Evolutionary conservation across 2,329 filamentous ascomycete genomes (phyloP).

Genomic region (Fusarium anthophilum): DNA sequence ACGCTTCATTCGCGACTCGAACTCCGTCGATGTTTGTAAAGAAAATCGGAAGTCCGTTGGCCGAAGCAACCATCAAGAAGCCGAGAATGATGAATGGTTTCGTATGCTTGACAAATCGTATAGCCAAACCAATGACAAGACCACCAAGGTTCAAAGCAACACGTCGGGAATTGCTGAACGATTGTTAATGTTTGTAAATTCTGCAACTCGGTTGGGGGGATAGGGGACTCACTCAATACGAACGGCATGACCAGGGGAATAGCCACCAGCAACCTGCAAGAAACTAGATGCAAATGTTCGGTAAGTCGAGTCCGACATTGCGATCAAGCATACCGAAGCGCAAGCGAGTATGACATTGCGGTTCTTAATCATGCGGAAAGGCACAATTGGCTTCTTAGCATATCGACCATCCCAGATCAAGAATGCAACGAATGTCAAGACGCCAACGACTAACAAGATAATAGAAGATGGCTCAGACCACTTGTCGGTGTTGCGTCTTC

Average conservation of each 20-base stretch:
- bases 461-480: slow-evolving; percentile 17
- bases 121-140: slow-evolving; percentile 44
- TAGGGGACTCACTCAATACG: slow-evolving; percentile 44
- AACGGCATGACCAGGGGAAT: slow-evolving; percentile 46
- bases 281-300: slow-evolving; percentile 50
- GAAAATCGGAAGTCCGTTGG: neutral
- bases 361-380: slow-evolving; percentile 49
- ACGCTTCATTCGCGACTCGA: slow-evolving; percentile 5
- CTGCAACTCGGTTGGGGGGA: too few species aligned
- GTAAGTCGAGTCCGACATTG: slow-evolving; percentile 48
- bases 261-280: slow-evolving; percentile 48
- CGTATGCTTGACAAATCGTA: slow-evolving; percentile 21
- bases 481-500: slow-evolving; percentile 1
- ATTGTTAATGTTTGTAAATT: too few species aligned
- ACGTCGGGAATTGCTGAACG: slow-evolving; percentile 40
- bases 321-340: slow-evolving; percentile 45
- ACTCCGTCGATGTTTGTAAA: slow-evolving; percentile 18
- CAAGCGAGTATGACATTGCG: slow-evolving; percentile 50
- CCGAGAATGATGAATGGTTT: neutral
- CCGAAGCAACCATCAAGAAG: neutral
- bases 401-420: slow-evolving; percentile 49
- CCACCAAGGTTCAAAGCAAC: slow-evolving; percentile 40
- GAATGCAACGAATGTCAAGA: slow-evolving; percentile 38
- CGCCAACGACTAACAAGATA: slow-evolving; percentile 31
- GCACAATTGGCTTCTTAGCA: slow-evolving; percentile 50